phyloP scores from a whole-genome alignment of 306 rosid species.

The Oxytropis ochrocephala region DNA sequence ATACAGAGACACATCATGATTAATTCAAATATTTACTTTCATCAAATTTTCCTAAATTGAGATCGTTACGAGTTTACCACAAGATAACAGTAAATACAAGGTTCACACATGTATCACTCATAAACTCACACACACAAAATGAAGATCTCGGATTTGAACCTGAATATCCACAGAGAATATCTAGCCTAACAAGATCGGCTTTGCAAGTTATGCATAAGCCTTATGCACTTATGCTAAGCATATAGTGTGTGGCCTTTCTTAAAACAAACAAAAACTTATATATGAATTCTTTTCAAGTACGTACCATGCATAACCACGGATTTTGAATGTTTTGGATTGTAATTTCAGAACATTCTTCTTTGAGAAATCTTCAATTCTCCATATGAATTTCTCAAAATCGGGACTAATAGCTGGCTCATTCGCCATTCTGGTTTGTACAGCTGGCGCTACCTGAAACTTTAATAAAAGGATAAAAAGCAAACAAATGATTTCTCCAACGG shows the following conservation, averaged over 20 bases:
- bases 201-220: too few species aligned
- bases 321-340: slow-evolving; percentile 18
- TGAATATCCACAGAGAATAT: too few species aligned
- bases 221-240: too few species aligned
- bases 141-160: too few species aligned
- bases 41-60: too few species aligned
- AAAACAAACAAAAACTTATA: too few species aligned
- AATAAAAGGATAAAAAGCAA: not conserved
- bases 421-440: not conserved
- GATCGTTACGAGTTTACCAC: not conserved
- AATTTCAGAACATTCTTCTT: slow-evolving; percentile 6
- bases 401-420: not conserved
- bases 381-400: slow-evolving; percentile 24
- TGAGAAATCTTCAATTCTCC: slow-evolving; percentile 33
- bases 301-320: slow-evolving; percentile 21
- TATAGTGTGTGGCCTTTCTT: too few species aligned
- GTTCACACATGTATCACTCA: not conserved
- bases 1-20: not conserved
- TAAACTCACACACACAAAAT: too few species aligned
- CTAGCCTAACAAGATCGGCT: too few species aligned
- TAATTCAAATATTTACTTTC: too few species aligned
- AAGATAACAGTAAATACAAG: not conserved
- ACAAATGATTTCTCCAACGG: not conserved
- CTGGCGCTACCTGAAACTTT: not conserved
- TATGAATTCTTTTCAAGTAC: too few species aligned